phyloP scores from a whole-genome alignment of 2,329 filamentous ascomycete species.

The Hansfordia pulvinata region DNA sequence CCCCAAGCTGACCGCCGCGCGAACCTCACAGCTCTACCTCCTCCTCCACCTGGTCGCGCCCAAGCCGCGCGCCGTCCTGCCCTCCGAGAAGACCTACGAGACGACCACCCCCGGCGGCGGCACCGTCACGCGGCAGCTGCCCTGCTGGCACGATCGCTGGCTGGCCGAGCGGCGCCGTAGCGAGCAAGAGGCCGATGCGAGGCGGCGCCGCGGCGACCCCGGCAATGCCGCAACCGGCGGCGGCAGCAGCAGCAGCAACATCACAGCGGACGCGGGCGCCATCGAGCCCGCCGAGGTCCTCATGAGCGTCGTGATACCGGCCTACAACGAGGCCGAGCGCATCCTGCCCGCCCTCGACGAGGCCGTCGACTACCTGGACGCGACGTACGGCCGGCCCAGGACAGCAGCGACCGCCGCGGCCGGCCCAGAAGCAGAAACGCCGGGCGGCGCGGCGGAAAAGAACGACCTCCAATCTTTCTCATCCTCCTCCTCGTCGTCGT shows the following conservation, averaged over 20 bases:
- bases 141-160: constrained; percentile 80
- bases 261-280: constrained; percentile 32
- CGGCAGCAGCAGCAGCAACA: constrained; percentile 24
- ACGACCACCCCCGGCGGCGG: constrained; percentile 57
- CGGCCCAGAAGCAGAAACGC: too few species aligned
- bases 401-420: too few species aligned
- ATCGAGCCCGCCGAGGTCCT: constrained; percentile 70
- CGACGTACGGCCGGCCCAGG: constrained; percentile 53
- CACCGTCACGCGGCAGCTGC: constrained; percentile 40
- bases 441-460: constrained; percentile 11
- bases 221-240: too few species aligned
- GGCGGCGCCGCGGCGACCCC: constrained; percentile 19
- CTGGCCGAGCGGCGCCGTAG: constrained; percentile 43
- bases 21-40: constrained; percentile 50
- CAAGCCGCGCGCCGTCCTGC: constrained; percentile 57
- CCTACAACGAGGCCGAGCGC: constrained; percentile 85
- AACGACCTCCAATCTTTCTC: too few species aligned
- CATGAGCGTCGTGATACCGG: constrained; percentile 84
- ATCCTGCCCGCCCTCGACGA: constrained; percentile 79
- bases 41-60: constrained; percentile 67
- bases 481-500: too few species aligned
- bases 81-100: constrained; percentile 75
- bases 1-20: too few species aligned
- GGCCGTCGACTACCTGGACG: constrained; percentile 74
- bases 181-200: constrained; percentile 21